A percentile compares a stretch with the other conserved stretches of the same genome.
phyloP scores from a whole-genome alignment of 495 filamentous ascomycete species.

The Thermothielavioides terrestris region DNA sequence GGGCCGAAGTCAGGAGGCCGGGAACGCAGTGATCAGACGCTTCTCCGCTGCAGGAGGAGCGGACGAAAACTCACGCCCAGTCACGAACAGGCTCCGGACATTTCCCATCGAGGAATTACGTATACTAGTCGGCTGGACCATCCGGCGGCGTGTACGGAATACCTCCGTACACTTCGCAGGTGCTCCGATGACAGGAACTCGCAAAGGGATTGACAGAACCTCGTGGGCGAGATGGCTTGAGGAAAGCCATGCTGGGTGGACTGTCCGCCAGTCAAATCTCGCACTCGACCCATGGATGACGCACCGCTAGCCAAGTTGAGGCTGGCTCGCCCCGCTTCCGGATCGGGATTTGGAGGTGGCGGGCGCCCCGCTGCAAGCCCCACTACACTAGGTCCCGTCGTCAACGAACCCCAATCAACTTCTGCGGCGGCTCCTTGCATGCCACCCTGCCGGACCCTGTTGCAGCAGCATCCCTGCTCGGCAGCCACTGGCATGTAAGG shows the following conservation, averaged over 20 bases:
- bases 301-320: neutral
- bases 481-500: neutral
- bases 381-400: no score
- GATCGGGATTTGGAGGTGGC: neutral
- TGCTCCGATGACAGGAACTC: no score
- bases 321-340: neutral
- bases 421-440: conserved; percentile 2
- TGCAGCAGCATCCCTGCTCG: conserved; percentile 1
- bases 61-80: no score
- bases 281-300: no score
- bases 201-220: no score
- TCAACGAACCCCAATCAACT: no score
- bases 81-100: no score
- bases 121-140: no score
- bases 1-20: neutral
- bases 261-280: neutral
- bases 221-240: no score
- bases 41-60: neutral
- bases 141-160: no score
- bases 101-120: no score
- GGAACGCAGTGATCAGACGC: neutral
- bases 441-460: neutral
- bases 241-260: neutral
- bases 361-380: neutral
- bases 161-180: no score